Evolutionary conservation across 2,329 filamentous ascomycete genomes (phyloP), one percentile per base, ranked within the genome.

Genomic region (Pyricularia grisea): DNA sequence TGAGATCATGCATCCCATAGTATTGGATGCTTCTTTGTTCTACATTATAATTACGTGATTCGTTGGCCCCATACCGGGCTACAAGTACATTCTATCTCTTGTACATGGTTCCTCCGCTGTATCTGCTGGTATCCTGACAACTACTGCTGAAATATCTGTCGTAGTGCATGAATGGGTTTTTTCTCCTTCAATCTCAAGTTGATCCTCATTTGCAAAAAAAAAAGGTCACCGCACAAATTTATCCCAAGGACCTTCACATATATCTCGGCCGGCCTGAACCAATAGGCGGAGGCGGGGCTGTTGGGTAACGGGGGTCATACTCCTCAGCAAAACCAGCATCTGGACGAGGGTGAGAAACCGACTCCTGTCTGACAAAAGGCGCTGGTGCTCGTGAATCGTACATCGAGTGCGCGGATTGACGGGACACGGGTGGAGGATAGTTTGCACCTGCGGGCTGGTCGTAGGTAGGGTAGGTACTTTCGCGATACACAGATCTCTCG

Each of bases 261-360:
- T 25, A 61, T 28, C 58, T 61, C 5, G 58, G 58, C 58, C 58
- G 58, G 23, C 58, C 25, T 61, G 58, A 20, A 28, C 42, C 42
- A 5, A 28, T 50, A 69, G 55, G 23, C 17, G 58, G 61, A 14
- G 76, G 72, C 20, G 75, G 74, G 31, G 74, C 74, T 64, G 75
- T 76, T 14, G 79, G 79, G 72, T 78, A 78, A 64, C 78, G 77
- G 28, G 81, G 80, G 68, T 84, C 81, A 67, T 84, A 84, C 71
- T 82, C 81, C 68, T 82, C 80, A 67, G 78, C 74, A 66, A 76
- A 77, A 66, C 70, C 71, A 61, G 70, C 36, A 2, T 72, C 72
- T 4, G 70, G 64, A 4, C 70, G 65, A 25, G 70, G 69, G 31
- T 70, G 31, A 23, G 70, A 63, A 60, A 67, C 69, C 33, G 67